Percentiles rank a stretch among this genome's conserved stretches.
Evolutionary conservation across 345 rosid species (phyloP).

Genomic region (Bruguiera parviflora): DNA sequence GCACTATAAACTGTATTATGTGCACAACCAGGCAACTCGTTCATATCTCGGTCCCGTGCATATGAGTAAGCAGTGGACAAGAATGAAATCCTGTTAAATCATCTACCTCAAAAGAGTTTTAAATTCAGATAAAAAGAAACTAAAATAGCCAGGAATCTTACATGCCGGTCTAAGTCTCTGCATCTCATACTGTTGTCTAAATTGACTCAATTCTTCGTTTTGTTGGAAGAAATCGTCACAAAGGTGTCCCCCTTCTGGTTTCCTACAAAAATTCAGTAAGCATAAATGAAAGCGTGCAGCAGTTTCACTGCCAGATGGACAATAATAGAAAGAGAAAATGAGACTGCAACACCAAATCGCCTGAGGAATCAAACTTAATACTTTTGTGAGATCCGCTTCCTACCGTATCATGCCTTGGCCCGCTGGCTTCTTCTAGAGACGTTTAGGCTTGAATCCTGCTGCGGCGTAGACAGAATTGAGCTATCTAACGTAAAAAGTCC

Average conservation of each 20-base stretch:
- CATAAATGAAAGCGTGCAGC: not conserved
- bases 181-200: slow-evolving; percentile 73
- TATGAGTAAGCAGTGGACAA: not conserved
- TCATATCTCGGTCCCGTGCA: slow-evolving; percentile 41
- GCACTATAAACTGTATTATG: not conserved
- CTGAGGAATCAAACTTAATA: slow-evolving; percentile 65
- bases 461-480: not conserved
- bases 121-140: not conserved
- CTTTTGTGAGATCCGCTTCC: slow-evolving; percentile 25
- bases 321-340: slow-evolving; percentile 8
- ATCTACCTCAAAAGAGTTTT: too few relatives aligned
- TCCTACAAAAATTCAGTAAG: not conserved
- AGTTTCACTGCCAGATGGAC: not conserved
- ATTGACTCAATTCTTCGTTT: slow-evolving; percentile 61
- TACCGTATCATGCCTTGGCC: not conserved
- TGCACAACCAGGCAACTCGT: slow-evolving; percentile 47
- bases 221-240: slow-evolving; percentile 49
- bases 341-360: slow-evolving; percentile 21
- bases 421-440: not conserved
- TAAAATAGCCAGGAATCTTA: slow-evolving; percentile 23
- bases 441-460: not conserved
- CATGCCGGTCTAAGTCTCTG: slow-evolving; percentile 74
- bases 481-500: not conserved
- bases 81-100: too few relatives aligned
- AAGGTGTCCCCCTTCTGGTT: slow-evolving; percentile 48